phyloP scores from a whole-genome alignment of 139 green algal species.

The Micractinium sp. region DNA sequence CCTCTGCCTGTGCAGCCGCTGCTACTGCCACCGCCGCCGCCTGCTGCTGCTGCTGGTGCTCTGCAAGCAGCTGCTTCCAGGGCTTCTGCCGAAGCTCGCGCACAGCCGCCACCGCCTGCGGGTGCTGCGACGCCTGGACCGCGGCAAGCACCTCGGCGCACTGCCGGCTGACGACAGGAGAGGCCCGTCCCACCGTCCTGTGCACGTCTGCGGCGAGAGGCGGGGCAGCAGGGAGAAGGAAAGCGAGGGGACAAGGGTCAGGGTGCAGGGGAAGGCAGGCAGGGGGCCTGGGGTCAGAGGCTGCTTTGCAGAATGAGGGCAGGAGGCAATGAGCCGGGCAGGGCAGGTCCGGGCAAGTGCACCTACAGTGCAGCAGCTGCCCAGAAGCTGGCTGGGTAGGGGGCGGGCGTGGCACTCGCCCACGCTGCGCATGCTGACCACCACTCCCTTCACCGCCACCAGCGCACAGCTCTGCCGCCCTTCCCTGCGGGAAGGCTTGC shows the following conservation, averaged over 20 bases:
- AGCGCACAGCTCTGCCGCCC: not conserved
- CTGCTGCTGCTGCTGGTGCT: not conserved
- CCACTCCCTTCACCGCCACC: no score
- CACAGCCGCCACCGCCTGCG: not conserved
- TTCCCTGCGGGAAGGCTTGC: not conserved
- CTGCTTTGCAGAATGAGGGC: no score
- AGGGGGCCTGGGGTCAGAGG: not conserved
- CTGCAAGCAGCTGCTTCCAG: not conserved
- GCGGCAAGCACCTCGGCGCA: constrained; percentile 17
- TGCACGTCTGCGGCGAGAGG: not conserved
- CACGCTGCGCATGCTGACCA: no score
- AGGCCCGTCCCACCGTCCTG: not conserved
- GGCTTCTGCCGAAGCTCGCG: constrained; percentile 23
- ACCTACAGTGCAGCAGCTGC: no score
- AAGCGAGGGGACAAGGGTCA: not conserved
- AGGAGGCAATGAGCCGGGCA: no score
- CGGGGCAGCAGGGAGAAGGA: not conserved
- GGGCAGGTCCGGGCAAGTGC: no score
- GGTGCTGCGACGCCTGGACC: not conserved
- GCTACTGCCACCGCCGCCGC: not conserved
- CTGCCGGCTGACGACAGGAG: not conserved
- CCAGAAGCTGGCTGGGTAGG: no score
- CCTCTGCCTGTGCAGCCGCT: not conserved
- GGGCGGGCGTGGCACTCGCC: no score
- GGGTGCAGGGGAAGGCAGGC: not conserved